A percentile compares a stretch with the other conserved stretches of the same genome.
Evolutionary conservation across 352 stramenopile genomes (phyloP).

Genomic region (Globisporangium camurandrum): DNA sequence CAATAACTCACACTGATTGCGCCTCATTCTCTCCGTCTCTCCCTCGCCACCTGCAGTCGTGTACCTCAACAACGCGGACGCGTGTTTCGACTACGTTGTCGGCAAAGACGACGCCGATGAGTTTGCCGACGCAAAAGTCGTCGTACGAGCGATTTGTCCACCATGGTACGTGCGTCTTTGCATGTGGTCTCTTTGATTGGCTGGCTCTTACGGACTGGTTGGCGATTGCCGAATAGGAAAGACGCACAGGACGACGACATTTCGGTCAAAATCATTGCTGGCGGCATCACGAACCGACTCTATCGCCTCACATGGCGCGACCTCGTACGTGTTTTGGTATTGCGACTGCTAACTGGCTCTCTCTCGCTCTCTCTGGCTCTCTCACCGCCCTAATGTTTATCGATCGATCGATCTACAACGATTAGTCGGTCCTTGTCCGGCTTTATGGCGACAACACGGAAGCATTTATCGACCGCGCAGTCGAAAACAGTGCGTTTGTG

Average conservation of each 20-base stretch:
- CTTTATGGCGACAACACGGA: conserved; percentile 92
- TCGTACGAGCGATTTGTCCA: conserved; percentile 55
- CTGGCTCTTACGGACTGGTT: background rate
- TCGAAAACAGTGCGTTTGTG: conserved; percentile 87
- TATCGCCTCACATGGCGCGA: conserved; percentile 77
- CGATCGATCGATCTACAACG: too few species aligned
- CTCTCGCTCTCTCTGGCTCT: too few species aligned
- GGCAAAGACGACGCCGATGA: conserved; percentile 53
- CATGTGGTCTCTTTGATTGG: background rate
- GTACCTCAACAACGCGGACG: conserved; percentile 77
- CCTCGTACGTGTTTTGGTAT: conserved; percentile 20
- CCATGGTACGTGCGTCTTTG: conserved; percentile 28
- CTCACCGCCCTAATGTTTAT: too few species aligned
- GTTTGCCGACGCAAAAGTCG: conserved; percentile 77
- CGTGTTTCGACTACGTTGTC: conserved; percentile 65
- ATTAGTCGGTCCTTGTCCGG: conserved; percentile 85
- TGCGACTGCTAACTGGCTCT: background rate
- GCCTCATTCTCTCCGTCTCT: background rate
- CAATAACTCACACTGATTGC: background rate
- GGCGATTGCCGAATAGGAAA: conserved; percentile 25
- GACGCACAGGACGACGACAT: conserved; percentile 54
- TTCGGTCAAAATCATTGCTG: conserved; percentile 77
- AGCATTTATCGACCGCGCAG: conserved; percentile 87
- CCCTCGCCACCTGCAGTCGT: conserved; percentile 26
- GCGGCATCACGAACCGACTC: conserved; percentile 91